Conservation (phyloP, 179 eudicot genomes). For the Nepenthes alata region DNA sequence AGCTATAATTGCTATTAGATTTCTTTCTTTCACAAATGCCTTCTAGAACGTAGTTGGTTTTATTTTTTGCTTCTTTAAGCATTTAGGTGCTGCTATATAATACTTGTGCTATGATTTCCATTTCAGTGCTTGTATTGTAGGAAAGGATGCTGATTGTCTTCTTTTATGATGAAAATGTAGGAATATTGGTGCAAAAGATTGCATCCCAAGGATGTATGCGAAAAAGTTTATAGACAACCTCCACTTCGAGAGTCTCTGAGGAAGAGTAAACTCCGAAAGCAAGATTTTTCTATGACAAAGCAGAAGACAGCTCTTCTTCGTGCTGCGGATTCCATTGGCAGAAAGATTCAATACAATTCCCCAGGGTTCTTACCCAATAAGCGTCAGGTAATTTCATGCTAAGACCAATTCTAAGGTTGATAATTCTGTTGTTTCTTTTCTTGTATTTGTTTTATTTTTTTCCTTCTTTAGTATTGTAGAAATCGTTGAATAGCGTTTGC, state of each 20-base stretch:
- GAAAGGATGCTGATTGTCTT: constrained; percentile 7
- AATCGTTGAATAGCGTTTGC: too few relatives aligned
- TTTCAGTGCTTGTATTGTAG: background rate
- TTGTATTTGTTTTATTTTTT: background rate
- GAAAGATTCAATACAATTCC: constrained; percentile 73
- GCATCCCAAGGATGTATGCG: constrained; percentile 97
- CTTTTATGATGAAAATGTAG: constrained; percentile 24
- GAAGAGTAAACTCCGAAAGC: constrained; percentile 72
- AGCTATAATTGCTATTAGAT: background rate
- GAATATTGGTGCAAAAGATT: constrained; percentile 98
- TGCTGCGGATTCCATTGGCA: constrained; percentile 82
- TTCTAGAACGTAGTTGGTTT: background rate
- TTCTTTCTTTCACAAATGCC: background rate
- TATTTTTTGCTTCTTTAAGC: background rate
- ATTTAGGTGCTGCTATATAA: background rate
- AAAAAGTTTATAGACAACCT: constrained; percentile 92
- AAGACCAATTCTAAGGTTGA: background rate
- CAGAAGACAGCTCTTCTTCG: constrained; percentile 64
- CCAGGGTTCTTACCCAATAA: constrained; percentile 79
- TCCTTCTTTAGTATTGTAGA: background rate
- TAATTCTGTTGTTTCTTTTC: background rate
- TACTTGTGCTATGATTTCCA: background rate
- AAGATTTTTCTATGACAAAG: constrained; percentile 72
- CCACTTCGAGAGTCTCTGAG: constrained; percentile 76
- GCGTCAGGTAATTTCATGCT: constrained; percentile 61